Conservation (phyloP, 106 monocot genomes). For the Cymbidium sinense region DNA sequence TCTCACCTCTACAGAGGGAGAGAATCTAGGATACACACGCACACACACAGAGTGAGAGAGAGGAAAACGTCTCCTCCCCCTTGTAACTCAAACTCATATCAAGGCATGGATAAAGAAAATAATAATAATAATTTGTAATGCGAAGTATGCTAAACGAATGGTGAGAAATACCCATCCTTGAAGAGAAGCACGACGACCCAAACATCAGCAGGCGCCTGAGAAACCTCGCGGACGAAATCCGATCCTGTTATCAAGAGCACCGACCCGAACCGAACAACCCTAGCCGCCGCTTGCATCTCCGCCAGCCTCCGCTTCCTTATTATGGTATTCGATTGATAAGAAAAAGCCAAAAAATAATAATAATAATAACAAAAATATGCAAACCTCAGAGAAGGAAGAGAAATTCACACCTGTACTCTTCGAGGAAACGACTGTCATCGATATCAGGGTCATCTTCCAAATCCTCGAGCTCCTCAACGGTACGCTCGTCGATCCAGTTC, state of each 20-base stretch:
- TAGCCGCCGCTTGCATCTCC: conserved; percentile 61
- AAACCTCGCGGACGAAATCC: conserved; percentile 67
- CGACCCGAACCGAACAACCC: conserved; percentile 50
- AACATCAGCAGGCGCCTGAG: conserved; percentile 44
- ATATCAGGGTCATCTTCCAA: conserved; percentile 78
- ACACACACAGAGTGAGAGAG: not conserved
- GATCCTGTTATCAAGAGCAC: conserved; percentile 46
- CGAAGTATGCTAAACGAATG: not conserved
- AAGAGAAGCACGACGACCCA: conserved; percentile 75
- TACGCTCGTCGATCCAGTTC: conserved; percentile 65
- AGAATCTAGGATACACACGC: not conserved
- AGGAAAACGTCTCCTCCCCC: not conserved
- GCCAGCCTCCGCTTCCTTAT: conserved; percentile 78
- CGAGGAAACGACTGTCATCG: conserved; percentile 85
- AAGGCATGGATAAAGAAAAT: not conserved
- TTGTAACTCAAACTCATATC: not conserved
- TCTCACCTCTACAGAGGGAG: not conserved
- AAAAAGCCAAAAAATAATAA: too few relatives aligned
- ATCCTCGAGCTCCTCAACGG: conserved; percentile 76
- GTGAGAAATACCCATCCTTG: conserved; percentile 46
- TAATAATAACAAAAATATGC: not conserved
- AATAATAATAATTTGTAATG: not conserved
- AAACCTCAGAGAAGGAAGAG: not conserved
- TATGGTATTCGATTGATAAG: not conserved
- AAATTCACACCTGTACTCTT: conserved; percentile 64